Conservation (phyloP, 768 basidiomycete species). For the Xerocomellus amylosporus region DNA sequence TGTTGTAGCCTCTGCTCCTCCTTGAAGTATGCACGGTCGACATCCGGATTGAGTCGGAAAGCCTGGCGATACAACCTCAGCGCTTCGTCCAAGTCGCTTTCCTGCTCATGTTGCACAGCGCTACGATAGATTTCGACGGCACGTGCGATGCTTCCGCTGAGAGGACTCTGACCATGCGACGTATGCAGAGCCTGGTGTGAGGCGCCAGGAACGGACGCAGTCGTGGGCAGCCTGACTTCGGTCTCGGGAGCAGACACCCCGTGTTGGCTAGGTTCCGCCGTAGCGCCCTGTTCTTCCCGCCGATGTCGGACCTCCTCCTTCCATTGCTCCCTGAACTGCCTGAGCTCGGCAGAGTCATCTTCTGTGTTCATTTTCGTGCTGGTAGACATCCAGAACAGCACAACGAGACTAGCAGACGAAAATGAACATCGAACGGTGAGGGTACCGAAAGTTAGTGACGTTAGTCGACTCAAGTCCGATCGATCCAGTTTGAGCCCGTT, state of each 20-base stretch:
- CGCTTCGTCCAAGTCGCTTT: conserved; percentile 72
- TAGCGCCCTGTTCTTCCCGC: conserved; percentile 9
- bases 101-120: conserved; percentile 73
- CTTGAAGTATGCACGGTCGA: conserved; percentile 67
- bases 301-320: conserved; percentile 54
- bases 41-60: conserved; percentile 72
- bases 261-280: neutral
- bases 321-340: conserved; percentile 71
- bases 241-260: neutral
- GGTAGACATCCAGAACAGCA: neutral
- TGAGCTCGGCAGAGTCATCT: conserved; percentile 60
- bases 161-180: conserved; percentile 26
- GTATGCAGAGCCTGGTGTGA: conserved; percentile 16
- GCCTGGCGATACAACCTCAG: conserved; percentile 74
- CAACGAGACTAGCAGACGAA: neutral
- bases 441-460: neutral
- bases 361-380: conserved; percentile 14
- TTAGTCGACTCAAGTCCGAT: neutral
- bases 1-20: conserved; percentile 42
- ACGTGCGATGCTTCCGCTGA: conserved; percentile 37
- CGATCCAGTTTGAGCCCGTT: no score
- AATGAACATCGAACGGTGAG: neutral
- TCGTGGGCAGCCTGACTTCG: conserved; percentile 8
- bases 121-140: conserved; percentile 67
- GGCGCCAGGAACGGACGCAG: conserved; percentile 12